phyloP scores from a whole-genome alignment of 164 flowering plant species.

The Cinnamomum micranthum region DNA sequence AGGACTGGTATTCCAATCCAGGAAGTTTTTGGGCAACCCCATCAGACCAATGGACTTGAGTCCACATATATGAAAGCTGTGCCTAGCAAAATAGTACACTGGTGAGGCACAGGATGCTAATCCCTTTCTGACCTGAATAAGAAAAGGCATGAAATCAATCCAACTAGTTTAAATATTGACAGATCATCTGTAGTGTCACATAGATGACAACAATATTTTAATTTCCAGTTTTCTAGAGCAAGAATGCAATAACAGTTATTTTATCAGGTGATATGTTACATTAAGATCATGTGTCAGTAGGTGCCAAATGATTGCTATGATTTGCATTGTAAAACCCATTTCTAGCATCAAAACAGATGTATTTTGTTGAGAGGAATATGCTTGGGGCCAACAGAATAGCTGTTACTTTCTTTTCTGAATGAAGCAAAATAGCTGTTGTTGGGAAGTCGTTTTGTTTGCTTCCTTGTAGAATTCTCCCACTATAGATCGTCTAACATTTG shows the following conservation, averaged over 20 bases:
- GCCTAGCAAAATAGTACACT: neutral
- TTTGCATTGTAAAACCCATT: neutral
- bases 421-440: neutral
- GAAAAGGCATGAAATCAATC: neutral
- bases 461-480: neutral
- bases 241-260: neutral
- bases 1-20: neutral
- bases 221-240: neutral
- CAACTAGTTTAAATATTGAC: neutral
- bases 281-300: neutral
- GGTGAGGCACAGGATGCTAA: neutral
- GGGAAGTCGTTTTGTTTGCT: neutral
- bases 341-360: neutral
- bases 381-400: too few species aligned
- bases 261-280: neutral
- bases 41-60: neutral
- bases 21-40: neutral
- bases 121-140: neutral
- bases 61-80: neutral
- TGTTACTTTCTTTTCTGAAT: too few species aligned
- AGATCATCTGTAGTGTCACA: neutral
- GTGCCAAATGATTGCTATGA: neutral
- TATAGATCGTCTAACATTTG: slow-evolving; percentile 29
- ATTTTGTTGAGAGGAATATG: neutral
- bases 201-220: neutral